Evolutionary conservation across 2,329 filamentous ascomycete genomes (phyloP), one percentile per base, ranked within the genome.

Genomic region (Sporothrix humicola): DNA sequence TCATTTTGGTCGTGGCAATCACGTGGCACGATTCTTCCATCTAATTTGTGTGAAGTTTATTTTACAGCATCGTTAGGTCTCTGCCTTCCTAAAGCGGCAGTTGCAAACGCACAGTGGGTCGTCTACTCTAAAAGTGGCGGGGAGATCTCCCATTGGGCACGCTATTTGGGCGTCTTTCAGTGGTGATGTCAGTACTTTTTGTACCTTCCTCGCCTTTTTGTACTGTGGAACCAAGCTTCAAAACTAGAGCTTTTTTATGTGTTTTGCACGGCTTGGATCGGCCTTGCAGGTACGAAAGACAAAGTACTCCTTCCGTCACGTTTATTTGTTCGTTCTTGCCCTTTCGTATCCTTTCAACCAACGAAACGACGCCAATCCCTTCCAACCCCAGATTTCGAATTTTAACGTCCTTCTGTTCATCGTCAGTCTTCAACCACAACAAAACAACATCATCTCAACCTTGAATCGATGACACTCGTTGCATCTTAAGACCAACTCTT

Each of bases 51-150:
- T 56, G 31, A 44, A 15, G 50, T 56, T 42, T 5, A 23, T 42
- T 69, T 69, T 44, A 37, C 31, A 15, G 48, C 48, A 69, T 42
- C 50, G 50, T 69, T 44, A 13, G 23, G 31, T 56, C 52, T 59
- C 37, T 58, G n/a, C 69, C 69, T 71, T 72, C 69, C 69, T 52
- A 65, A 65, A 63, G 54, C 17, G 46, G 69, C 69, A 72, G 58
- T 65, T 61, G 44, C 31, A 23, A 15, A 48, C 42, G 54, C 69
- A 58, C 52, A 17, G 52, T 70, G 68, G 68, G 68, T 46, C 68
- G 31, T 66, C 61, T 37, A 37, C 2, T 37, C 8, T 23, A 52
- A 44, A 17, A n/a, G 10, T 7, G 68, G 13, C 52, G 68, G 52
- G 31, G 68, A 31, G 15, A 26, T 13, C 20, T 44, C 50, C 52